A percentile compares a stretch with the other conserved stretches of the same genome.
Conservation (phyloP, 1,284 basidiomycete genomes). For the Ganoderma lingzhi region DNA sequence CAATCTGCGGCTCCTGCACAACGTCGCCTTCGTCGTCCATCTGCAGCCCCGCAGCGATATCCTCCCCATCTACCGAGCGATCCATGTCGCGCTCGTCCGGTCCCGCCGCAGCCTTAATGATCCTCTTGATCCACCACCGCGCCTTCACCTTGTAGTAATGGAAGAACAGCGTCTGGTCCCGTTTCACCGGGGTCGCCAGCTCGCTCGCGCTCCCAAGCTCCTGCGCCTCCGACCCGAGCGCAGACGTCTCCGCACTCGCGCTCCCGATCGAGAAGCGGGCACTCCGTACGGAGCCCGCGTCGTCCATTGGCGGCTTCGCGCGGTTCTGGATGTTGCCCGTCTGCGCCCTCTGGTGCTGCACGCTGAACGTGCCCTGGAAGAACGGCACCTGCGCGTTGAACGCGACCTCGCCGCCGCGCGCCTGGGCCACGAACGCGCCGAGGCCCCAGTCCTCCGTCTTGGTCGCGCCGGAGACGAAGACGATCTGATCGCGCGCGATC, state of each 20-base stretch:
- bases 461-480: constrained; percentile 33
- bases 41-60: background rate
- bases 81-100: too few species aligned
- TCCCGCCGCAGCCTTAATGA: constrained; percentile 27
- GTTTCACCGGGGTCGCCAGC: background rate
- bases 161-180: constrained; percentile 33
- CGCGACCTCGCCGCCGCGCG: background rate
- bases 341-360: too few species aligned
- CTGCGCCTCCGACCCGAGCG: constrained; percentile 13
- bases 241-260: too few species aligned
- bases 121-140: constrained; percentile 19
- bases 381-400: too few species aligned
- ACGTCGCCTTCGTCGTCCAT: constrained; percentile 1
- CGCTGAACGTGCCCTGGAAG: too few species aligned
- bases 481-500: constrained; percentile 26
- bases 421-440: constrained; percentile 26
- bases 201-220: background rate
- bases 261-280: too few species aligned
- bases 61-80: background rate
- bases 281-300: too few species aligned
- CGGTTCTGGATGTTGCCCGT: too few species aligned
- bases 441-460: constrained; percentile 39
- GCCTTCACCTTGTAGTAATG: constrained; percentile 36
- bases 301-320: too few species aligned
- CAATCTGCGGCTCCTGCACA: constrained; percentile 21